These are phyloP conservation scores for Chaetothyriales sp. DNA, from an alignment of 2,329 filamentous ascomycete species.

Conservation along the genomic window DNA sequence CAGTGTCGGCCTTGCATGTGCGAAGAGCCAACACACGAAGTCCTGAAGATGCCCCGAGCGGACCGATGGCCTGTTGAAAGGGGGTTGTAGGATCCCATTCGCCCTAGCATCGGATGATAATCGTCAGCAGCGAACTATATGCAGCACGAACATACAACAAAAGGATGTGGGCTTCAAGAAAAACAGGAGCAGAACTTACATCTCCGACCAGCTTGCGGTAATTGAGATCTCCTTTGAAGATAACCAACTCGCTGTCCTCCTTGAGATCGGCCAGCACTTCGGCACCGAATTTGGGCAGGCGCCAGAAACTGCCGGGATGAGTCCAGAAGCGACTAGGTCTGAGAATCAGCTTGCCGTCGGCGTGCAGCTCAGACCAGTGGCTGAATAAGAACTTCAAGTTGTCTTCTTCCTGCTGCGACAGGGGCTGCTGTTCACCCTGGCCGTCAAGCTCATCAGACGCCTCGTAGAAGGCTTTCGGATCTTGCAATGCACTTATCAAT, in stretches of 20 bases:
- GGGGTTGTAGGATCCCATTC: slow-evolving; percentile 77
- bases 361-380: slow-evolving; percentile 66
- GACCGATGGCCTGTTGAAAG: slow-evolving; percentile 71
- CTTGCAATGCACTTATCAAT: slow-evolving; percentile 65
- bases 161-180: slow-evolving; percentile 4
- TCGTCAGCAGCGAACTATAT: not conserved
- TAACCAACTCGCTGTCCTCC: slow-evolving; percentile 57
- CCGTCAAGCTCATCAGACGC: slow-evolving; percentile 49
- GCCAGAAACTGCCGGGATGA: slow-evolving; percentile 72
- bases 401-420: slow-evolving; percentile 51
- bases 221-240: slow-evolving; percentile 96
- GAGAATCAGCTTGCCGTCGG: slow-evolving; percentile 68
- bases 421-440: slow-evolving; percentile 39
- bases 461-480: slow-evolving; percentile 65
- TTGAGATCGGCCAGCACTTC: slow-evolving; percentile 63
- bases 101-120: slow-evolving; percentile 33
- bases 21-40: slow-evolving; percentile 73
- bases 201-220: slow-evolving; percentile 86
- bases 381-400: slow-evolving; percentile 64
- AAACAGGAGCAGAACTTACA: slow-evolving; percentile 37
- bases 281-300: slow-evolving; percentile 54
- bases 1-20: slow-evolving; percentile 92
- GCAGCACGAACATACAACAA: not conserved
- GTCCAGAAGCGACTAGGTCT: slow-evolving; percentile 90
- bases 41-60: slow-evolving; percentile 61